A percentile compares a stretch with the other conserved stretches of the same genome.
phyloP scores from a whole-genome alignment of 352 stramenopile genomes.

The Pythium insidiosum region DNA sequence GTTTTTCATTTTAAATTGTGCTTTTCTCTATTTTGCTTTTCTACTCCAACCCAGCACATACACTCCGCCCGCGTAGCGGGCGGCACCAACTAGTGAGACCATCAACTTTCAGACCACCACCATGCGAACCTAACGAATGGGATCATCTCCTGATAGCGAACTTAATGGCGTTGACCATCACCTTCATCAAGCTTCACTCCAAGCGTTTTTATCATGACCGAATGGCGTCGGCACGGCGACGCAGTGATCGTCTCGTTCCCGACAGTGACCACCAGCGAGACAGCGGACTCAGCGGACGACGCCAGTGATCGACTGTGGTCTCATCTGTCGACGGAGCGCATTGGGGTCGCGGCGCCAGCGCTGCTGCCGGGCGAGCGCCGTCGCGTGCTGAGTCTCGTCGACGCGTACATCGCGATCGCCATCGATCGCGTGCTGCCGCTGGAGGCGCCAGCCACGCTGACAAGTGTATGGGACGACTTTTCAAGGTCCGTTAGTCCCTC shows the following conservation, averaged over 20 bases:
- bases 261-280: no score
- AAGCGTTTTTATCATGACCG: conserved; percentile 12
- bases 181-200: no score
- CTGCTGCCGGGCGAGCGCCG: conserved; percentile 3
- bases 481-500: conserved; percentile 10
- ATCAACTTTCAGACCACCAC: no score
- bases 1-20: no score
- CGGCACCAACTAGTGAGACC: no score
- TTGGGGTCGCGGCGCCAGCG: conserved; percentile 1
- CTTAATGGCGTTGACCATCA: no score
- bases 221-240: conserved; percentile 13
- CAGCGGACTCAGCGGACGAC: no score
- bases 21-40: no score
- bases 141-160: no score
- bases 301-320: conserved; percentile 5
- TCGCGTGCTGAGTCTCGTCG: conserved; percentile 27
- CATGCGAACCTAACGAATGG: no score
- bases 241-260: conserved; percentile 8
- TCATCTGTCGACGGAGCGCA: neutral
- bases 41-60: no score
- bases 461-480: conserved; percentile 28
- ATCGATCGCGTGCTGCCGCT: conserved; percentile 20
- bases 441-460: neutral
- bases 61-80: no score
- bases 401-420: conserved; percentile 38